These are phyloP conservation scores for Cystobasidiaceae sp. DNA, from an alignment of 1,284 basidiomycete genomes.

Conservation along the genomic window DNA sequence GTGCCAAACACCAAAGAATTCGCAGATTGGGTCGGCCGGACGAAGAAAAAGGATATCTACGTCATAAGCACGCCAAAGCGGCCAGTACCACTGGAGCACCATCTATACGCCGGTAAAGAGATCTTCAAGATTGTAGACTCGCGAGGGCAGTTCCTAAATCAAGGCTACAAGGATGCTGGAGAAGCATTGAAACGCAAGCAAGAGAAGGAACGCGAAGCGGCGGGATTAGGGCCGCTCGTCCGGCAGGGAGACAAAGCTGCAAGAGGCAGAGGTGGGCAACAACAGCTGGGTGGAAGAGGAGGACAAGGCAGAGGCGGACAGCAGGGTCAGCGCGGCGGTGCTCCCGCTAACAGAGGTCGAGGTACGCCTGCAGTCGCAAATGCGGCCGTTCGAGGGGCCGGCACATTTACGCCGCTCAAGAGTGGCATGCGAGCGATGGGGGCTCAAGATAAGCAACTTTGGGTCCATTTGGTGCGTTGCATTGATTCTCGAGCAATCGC, in stretches of 20 bases:
- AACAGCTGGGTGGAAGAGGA: conserved; percentile 23
- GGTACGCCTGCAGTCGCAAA: conserved; percentile 53
- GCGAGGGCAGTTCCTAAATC: conserved; percentile 65
- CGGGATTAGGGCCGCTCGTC: conserved; percentile 69
- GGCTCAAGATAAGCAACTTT: conserved; percentile 52
- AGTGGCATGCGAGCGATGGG: conserved; percentile 29
- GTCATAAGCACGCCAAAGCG: conserved; percentile 96
- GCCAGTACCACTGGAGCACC: conserved; percentile 96
- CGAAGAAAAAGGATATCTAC: conserved; percentile 99
- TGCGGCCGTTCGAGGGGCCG: conserved; percentile 18
- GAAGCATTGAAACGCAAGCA: conserved; percentile 88
- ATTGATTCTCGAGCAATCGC: not conserved
- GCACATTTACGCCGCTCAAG: conserved; percentile 18
- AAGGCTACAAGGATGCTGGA: conserved; percentile 80
- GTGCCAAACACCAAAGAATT: conserved; percentile 98
- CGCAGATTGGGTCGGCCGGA: conserved; percentile 98
- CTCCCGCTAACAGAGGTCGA: conserved; percentile 47
- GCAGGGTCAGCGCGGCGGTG: no score
- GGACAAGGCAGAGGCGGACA: conserved; percentile 67
- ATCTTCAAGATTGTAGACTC: conserved; percentile 89
- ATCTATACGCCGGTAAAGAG: conserved; percentile 86
- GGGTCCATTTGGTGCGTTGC: conserved; percentile 74
- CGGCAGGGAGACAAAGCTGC: conserved; percentile 49
- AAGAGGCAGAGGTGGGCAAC: conserved; percentile 20
- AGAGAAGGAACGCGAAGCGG: conserved; percentile 94